These are phyloP conservation scores for Fusarium irregulare DNA, from an alignment of 2,329 filamentous ascomycete genomes.

Conservation along the genomic window DNA sequence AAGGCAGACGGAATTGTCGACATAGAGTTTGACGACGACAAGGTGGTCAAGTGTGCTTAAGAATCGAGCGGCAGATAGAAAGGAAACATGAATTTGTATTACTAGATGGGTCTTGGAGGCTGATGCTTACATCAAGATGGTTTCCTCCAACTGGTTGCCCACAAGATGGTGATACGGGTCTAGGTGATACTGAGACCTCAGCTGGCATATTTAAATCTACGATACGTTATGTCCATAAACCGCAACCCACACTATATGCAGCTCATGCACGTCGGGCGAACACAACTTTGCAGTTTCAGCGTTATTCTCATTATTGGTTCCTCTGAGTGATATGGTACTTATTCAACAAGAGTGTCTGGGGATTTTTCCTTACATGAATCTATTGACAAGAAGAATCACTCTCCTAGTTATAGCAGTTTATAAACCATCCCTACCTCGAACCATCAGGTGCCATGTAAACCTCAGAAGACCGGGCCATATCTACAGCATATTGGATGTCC, in stretches of 20 bases:
- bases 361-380: background rate
- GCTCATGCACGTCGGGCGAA: background rate
- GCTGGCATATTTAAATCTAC: background rate
- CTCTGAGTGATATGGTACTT: background rate
- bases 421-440: background rate
- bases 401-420: background rate
- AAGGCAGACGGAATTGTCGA: slow-evolving; percentile 93
- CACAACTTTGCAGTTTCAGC: background rate
- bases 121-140: slow-evolving; percentile 43
- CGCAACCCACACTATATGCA: background rate
- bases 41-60: slow-evolving; percentile 72
- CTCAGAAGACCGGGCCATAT: background rate
- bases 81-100: slow-evolving; percentile 51
- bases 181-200: background rate
- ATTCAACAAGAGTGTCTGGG: background rate
- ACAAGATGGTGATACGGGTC: background rate
- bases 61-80: slow-evolving; percentile 24
- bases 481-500: background rate
- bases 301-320: background rate
- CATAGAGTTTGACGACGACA: slow-evolving; percentile 86
- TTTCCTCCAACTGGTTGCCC: slow-evolving; percentile 30
- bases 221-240: background rate
- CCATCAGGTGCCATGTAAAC: background rate
- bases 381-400: background rate
- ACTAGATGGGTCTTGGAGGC: slow-evolving; percentile 48